Percentiles rank a stretch among this genome's conserved stretches.
Evolutionary conservation across 352 stramenopile species (phyloP).

Genomic region (Elongisporangium undulatum): DNA sequence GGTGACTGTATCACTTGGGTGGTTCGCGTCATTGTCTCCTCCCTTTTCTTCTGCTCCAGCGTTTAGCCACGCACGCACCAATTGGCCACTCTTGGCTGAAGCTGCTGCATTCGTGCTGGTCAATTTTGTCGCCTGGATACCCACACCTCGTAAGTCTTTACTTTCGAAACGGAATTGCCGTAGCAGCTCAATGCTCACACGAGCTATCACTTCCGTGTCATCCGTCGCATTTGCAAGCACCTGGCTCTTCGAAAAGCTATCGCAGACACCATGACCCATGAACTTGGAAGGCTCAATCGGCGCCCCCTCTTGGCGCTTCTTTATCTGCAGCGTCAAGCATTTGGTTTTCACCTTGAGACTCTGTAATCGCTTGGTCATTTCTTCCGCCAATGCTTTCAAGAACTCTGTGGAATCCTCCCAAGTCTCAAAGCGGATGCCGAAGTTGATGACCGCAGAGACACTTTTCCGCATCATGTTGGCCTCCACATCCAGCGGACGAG

Average conservation of each 20-base stretch:
- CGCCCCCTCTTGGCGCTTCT: constrained; percentile 64
- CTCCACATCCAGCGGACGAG: constrained; percentile 61
- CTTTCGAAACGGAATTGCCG: constrained; percentile 51
- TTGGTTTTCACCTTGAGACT: constrained; percentile 50
- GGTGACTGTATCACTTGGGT: background rate
- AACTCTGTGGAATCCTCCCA: constrained; percentile 78
- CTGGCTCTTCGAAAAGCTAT: constrained; percentile 82
- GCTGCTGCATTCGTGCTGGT: constrained; percentile 9
- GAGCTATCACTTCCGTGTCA: constrained; percentile 42
- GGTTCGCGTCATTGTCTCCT: background rate
- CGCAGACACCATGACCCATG: constrained; percentile 82
- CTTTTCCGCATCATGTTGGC: constrained; percentile 78
- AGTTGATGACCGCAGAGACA: constrained; percentile 91
- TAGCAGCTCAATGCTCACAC: constrained; percentile 53
- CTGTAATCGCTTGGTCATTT: constrained; percentile 60
- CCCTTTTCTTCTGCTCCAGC: constrained; percentile 6
- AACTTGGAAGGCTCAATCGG: constrained; percentile 81
- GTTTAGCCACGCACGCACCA: constrained; percentile 6
- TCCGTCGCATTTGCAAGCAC: constrained; percentile 53
- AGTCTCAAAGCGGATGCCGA: constrained; percentile 87
- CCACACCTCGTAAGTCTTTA: constrained; percentile 66
- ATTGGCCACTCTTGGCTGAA: background rate
- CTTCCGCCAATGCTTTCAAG: constrained; percentile 68
- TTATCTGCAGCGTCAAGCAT: constrained; percentile 81
- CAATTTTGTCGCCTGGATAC: constrained; percentile 76